A percentile compares a stretch with the other conserved stretches of the same genome.
Conservation (phyloP, 2,329 filamentous ascomycete genomes). For the Verticillium albo-atrum region DNA sequence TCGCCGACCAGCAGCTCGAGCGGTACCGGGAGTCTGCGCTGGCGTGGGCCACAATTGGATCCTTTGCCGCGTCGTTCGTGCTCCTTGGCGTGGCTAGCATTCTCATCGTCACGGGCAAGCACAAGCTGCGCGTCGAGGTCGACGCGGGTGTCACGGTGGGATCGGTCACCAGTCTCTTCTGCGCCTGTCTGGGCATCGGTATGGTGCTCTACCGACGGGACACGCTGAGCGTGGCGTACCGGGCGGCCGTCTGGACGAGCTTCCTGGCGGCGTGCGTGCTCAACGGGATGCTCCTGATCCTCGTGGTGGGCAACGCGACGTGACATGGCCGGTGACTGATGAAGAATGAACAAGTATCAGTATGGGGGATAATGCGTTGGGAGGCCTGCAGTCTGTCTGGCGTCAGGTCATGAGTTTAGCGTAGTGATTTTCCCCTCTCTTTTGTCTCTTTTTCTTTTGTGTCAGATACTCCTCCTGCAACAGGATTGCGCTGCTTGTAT, state of each 20-base stretch:
- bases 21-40: slow-evolving; percentile 52
- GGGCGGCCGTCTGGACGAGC: slow-evolving; percentile 31
- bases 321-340: slow-evolving; percentile 13
- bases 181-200: slow-evolving; percentile 57
- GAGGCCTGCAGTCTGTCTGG: not conserved
- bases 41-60: slow-evolving; percentile 45
- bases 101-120: slow-evolving; percentile 63
- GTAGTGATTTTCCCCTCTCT: not conserved
- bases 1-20: slow-evolving; percentile 44
- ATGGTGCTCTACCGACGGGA: slow-evolving; percentile 51
- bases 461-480: not conserved
- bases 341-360: not conserved
- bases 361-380: not conserved
- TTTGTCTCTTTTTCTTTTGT: not conserved
- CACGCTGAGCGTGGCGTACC: slow-evolving; percentile 34
- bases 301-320: slow-evolving; percentile 33
- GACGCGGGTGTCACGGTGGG: slow-evolving; percentile 69
- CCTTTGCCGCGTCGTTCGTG: slow-evolving; percentile 55
- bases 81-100: slow-evolving; percentile 61
- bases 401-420: not conserved
- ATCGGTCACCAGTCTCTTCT: slow-evolving; percentile 61
- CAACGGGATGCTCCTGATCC: slow-evolving; percentile 37
- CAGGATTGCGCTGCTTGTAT: not conserved
- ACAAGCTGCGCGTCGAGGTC: slow-evolving; percentile 65
- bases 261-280: slow-evolving; percentile 34